Percentiles rank a stretch among this genome's conserved stretches.
phyloP scores from a whole-genome alignment of 2,329 filamentous ascomycete genomes.

The Cercospora brassicicola region DNA sequence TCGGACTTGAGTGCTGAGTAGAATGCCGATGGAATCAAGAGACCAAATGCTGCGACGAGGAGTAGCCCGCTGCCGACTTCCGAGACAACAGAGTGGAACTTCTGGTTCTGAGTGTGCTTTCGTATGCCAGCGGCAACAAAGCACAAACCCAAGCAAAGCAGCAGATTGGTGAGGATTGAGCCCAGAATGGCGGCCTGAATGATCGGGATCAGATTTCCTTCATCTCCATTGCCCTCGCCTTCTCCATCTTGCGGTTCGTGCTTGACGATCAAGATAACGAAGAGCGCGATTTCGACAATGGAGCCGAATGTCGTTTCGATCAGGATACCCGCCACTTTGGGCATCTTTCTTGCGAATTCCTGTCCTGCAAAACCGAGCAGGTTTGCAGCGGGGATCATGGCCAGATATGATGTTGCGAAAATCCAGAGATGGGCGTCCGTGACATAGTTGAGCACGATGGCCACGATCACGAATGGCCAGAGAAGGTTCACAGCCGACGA shows the following conservation, averaged over 20 bases:
- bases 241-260: constrained; percentile 21
- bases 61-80: constrained; percentile 76
- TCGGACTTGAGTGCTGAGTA: constrained; percentile 44
- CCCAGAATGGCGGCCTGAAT: constrained; percentile 83
- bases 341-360: constrained; percentile 70
- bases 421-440: constrained; percentile 45
- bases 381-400: constrained; percentile 53
- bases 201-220: constrained; percentile 48
- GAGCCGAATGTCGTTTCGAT: constrained; percentile 58
- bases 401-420: constrained; percentile 52
- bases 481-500: constrained; percentile 51
- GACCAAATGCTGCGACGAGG: constrained; percentile 65
- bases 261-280: constrained; percentile 66
- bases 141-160: constrained; percentile 70
- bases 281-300: constrained; percentile 77
- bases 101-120: constrained; percentile 59
- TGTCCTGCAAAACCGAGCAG: constrained; percentile 63
- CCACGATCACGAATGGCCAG: constrained; percentile 52
- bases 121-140: constrained; percentile 74
- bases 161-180: constrained; percentile 75
- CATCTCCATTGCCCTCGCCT: constrained; percentile 30
- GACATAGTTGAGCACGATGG: constrained; percentile 51
- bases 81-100: constrained; percentile 72
- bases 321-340: constrained; percentile 67
- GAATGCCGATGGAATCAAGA: constrained; percentile 54